Percentiles rank a stretch among this genome's conserved stretches.
These are phyloP conservation scores for Aspergillus cavernicola DNA, from an alignment of 495 filamentous ascomycete genomes.

Conservation along the genomic window DNA sequence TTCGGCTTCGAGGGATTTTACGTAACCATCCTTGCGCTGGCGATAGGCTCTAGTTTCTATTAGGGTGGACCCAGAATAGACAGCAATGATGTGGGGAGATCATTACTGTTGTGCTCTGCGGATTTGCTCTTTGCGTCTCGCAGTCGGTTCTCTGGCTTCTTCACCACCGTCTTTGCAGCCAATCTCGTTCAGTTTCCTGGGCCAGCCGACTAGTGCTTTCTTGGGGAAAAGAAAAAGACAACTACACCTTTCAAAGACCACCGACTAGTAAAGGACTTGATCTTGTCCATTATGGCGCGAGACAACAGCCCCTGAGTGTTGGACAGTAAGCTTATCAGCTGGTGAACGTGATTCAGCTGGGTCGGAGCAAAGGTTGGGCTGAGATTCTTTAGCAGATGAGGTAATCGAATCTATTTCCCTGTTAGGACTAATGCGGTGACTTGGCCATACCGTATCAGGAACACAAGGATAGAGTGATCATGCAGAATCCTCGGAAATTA, in stretches of 20 bases:
- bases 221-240: background rate
- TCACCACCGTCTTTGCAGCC: background rate
- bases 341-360: too few species aligned
- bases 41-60: background rate
- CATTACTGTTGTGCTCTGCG: slow-evolving; percentile 2
- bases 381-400: too few species aligned
- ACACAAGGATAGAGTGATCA: too few species aligned
- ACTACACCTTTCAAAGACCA: slow-evolving; percentile 1
- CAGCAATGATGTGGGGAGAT: background rate
- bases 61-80: background rate
- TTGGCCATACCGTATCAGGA: too few species aligned
- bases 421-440: too few species aligned
- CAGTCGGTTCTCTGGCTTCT: background rate
- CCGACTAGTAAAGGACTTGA: background rate
- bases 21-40: slow-evolving; percentile 1
- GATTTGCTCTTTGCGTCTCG: slow-evolving; percentile 1
- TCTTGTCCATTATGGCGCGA: slow-evolving; percentile 2
- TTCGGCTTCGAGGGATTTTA: slow-evolving; percentile 1
- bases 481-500: too few species aligned
- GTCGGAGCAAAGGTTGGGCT: too few species aligned
- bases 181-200: background rate
- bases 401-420: too few species aligned
- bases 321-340: too few species aligned
- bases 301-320: too few species aligned
- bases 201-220: background rate